Conservation (phyloP, 441 rosid genomes). For the Bruguiera hainesii region DNA sequence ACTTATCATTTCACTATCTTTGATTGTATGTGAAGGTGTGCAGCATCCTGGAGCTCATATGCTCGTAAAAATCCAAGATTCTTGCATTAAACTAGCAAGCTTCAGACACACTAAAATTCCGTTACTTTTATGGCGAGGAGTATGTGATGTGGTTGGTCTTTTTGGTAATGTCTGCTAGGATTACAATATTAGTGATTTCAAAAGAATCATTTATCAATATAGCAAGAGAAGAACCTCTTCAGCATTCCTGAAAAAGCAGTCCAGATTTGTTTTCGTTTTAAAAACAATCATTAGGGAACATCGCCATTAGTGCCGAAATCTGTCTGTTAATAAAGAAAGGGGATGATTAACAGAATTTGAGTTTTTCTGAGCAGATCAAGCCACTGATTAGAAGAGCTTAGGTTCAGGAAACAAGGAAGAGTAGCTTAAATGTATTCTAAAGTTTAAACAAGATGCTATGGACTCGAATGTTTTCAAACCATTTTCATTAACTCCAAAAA, state of each 20-base stretch:
- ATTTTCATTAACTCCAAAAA: too few relatives aligned
- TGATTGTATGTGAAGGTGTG: not conserved
- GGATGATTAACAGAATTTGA: too few relatives aligned
- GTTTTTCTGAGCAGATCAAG: too few relatives aligned
- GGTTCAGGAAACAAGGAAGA: too few relatives aligned
- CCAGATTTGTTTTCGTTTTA: conserved; percentile 21
- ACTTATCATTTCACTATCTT: conserved; percentile 8
- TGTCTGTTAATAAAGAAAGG: too few relatives aligned
- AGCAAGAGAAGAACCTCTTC: conserved; percentile 21
- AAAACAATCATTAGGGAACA: too few relatives aligned
- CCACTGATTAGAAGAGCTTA: too few relatives aligned
- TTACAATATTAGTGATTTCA: conserved; percentile 5
- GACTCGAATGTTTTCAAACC: too few relatives aligned
- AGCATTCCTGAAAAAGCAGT: conserved; percentile 33
- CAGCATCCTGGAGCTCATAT: not conserved
- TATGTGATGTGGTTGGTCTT: conserved; percentile 17
- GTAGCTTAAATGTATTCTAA: too few relatives aligned
- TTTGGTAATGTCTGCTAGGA: not conserved
- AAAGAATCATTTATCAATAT: conserved; percentile 18
- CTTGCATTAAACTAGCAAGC: conserved; percentile 1
- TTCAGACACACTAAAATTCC: not conserved
- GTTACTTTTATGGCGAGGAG: not conserved
- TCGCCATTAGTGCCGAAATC: too few relatives aligned
- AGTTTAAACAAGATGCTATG: too few relatives aligned
- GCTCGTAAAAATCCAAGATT: not conserved